Base-by-base conservation (phyloP, 1,284 basidiomycete genomes). In the Rhodofomes roseus region DNA sequence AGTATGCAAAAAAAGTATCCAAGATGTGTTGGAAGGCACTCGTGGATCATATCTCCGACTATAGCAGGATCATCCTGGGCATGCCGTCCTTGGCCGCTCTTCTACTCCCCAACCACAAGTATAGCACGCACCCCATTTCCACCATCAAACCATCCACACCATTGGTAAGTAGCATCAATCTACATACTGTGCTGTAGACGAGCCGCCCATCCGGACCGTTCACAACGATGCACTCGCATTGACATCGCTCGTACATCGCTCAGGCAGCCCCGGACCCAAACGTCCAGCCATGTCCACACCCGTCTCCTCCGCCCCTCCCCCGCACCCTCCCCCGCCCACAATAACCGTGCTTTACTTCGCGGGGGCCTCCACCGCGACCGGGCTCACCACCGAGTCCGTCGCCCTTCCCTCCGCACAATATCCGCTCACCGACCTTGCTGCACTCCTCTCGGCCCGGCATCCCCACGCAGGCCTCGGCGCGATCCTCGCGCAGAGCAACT, bases 281-380 rank as follows among this genome's bases (percentile, higher is more conserved):
- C 16, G 53, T 25, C n/a, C n/a, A n/a, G n/a, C n/a, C 25, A 43
- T 60, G 27, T 34, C 29, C 20, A 39, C 37, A 40, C 39, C 55
- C 31, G 16, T 52, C 29, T 34, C 48, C 27, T 51, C 50, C n/a
- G 48, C 25, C 34, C 37, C 43, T n/a, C 23, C 14, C 54, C 60
- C 57, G 55, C 55, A 57, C 63, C 65, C 64, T 57, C 58, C 51
- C 14, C 59, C 31, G 41, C 65, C 63, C 18, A 63, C 68, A 48
- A 82, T 90, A 66, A 87, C 79, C n/a, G 79, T 92, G 18, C 84
- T 93, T 60, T 92, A 91, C 73, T 93, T 93, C 70, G 90, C 90
- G 11, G 87, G 85, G 46, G 89, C 91, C 5, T 88, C 86, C 14
- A 90, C 90, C 3, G 80, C 85, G 11, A 82, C 83, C 16, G 82